phyloP scores from a whole-genome alignment of 495 filamentous ascomycete genomes.

The Penicillium chermesinum region DNA sequence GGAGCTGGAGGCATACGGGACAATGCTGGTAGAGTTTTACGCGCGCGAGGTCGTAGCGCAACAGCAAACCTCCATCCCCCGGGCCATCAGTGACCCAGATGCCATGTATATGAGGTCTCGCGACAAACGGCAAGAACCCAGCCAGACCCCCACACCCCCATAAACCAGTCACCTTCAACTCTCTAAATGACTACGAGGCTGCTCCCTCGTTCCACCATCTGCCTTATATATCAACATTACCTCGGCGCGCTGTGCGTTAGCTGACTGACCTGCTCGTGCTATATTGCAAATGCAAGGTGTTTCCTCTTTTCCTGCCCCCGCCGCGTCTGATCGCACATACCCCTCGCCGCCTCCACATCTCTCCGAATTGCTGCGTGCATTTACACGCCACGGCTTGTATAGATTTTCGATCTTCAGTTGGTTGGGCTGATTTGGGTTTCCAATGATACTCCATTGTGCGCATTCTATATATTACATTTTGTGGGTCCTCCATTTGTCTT shows the following conservation, averaged over 20 bases:
- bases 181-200: neutral
- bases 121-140: conserved; percentile 28
- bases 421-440: conserved; percentile 15
- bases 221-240: neutral
- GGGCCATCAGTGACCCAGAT: conserved; percentile 20
- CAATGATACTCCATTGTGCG: conserved; percentile 16
- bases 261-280: neutral
- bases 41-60: conserved; percentile 83
- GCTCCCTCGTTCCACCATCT: neutral
- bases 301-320: conserved; percentile 6
- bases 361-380: conserved; percentile 15
- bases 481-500: neutral
- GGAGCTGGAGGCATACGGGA: conserved; percentile 94
- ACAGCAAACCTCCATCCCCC: conserved; percentile 31
- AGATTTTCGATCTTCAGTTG: conserved; percentile 22
- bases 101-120: conserved; percentile 39
- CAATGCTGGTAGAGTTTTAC: conserved; percentile 98
- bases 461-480: conserved; percentile 23
- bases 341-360: conserved; percentile 5
- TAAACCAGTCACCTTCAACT: conserved; percentile 10
- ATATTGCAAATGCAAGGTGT: conserved; percentile 6
- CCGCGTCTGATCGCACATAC: conserved; percentile 8
- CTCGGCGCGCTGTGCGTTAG: conserved; percentile 14
- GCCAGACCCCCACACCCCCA: conserved; percentile 42
- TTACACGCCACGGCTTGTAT: conserved; percentile 26